Conservation (phyloP, 208 protist species). For the Trypanosoma caninum region DNA sequence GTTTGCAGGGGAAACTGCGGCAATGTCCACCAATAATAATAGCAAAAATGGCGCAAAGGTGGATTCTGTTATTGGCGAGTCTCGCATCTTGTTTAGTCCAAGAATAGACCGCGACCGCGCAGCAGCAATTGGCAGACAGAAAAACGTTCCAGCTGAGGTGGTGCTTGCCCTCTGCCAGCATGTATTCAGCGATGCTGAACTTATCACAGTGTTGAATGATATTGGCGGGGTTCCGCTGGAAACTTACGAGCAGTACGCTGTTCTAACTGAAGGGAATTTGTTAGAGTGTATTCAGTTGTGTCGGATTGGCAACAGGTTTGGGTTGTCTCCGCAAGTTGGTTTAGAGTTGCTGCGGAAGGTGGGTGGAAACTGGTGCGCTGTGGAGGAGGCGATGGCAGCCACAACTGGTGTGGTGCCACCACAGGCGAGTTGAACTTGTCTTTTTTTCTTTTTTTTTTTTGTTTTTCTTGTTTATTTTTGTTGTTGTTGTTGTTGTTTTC, state of each 20-base stretch:
- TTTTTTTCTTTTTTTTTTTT: constrained; percentile 10
- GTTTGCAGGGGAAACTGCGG: constrained; percentile 27
- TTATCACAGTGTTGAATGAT: constrained; percentile 60
- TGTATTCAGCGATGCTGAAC: constrained; percentile 54
- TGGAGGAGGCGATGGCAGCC: constrained; percentile 31
- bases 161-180: constrained; percentile 45
- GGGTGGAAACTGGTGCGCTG: constrained; percentile 59
- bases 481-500: constrained; percentile 4
- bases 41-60: constrained; percentile 1
- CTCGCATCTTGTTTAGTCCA: constrained; percentile 68
- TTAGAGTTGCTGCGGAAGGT: constrained; percentile 45
- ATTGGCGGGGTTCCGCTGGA: constrained; percentile 57
- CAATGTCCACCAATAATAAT: constrained; percentile 3
- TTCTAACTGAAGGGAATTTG: constrained; percentile 48
- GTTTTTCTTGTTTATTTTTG: constrained; percentile 10
- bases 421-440: not conserved
- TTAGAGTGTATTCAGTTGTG: constrained; percentile 71
- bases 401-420: not conserved
- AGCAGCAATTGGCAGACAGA: constrained; percentile 36
- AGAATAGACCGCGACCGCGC: constrained; percentile 44
- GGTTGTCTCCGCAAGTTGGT: constrained; percentile 42
- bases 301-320: constrained; percentile 63
- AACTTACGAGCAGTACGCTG: constrained; percentile 64
- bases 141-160: constrained; percentile 57
- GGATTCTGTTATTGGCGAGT: constrained; percentile 38